phyloP scores from a whole-genome alignment of 2,329 filamentous ascomycete genomes.

The Phoma sp. region DNA sequence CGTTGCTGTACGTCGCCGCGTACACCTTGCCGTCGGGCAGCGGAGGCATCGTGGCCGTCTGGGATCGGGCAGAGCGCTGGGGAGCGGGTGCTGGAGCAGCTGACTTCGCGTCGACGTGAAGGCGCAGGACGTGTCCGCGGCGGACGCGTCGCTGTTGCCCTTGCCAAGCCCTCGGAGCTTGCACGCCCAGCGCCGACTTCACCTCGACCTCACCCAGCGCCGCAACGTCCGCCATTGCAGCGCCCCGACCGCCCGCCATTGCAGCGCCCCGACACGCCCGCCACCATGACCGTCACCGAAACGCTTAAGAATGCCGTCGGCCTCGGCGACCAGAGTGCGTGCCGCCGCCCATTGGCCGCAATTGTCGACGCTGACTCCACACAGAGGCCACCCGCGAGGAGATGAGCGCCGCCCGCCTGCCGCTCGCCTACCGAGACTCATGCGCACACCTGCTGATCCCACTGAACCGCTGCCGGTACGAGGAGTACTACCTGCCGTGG shows the following conservation, averaged over 20 bases:
- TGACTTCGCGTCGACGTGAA: constrained; percentile 12
- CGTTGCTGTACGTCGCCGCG: constrained; percentile 75
- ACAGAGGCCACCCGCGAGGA: constrained; percentile 83
- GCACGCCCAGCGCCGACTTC: background rate
- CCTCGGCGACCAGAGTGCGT: constrained; percentile 48
- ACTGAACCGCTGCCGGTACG: constrained; percentile 90
- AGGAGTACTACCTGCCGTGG: constrained; percentile 95
- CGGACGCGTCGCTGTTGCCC: background rate
- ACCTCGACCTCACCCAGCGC: constrained; percentile 24
- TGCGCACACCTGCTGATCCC: constrained; percentile 95
- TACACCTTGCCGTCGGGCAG: constrained; percentile 60
- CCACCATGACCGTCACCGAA: constrained; percentile 54
- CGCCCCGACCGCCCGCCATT: constrained; percentile 19
- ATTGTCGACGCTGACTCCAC: constrained; percentile 15
- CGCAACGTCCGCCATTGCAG: too few relatives aligned
- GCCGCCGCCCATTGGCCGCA: constrained; percentile 25
- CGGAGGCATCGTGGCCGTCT: constrained; percentile 44
- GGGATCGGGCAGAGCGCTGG: background rate
- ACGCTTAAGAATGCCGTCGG: constrained; percentile 58
- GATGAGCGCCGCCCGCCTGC: constrained; percentile 90
- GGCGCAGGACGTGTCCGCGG: too few relatives aligned
- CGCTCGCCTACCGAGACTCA: constrained; percentile 90
- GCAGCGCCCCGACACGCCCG: constrained; percentile 21
- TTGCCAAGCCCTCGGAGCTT: constrained; percentile 8
- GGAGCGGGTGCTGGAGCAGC: background rate